phyloP scores from a whole-genome alignment of 495 filamentous ascomycete genomes.

The Usnea hakonensis region DNA sequence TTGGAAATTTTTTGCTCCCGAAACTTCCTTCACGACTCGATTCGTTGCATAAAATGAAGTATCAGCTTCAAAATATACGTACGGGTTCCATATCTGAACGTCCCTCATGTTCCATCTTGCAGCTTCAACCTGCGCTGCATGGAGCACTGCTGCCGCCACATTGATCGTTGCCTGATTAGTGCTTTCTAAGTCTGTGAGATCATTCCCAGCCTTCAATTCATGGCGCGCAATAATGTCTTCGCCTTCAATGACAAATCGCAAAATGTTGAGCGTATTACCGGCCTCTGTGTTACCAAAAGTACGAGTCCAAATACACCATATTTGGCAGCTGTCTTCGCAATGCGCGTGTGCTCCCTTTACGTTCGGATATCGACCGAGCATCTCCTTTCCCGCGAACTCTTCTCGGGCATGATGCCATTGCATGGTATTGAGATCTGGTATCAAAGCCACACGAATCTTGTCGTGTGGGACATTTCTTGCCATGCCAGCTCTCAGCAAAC shows the following conservation, averaged over 20 bases:
- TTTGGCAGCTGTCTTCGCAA: slow-evolving; percentile 41
- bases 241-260: slow-evolving; percentile 69
- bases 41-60: no score
- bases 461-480: slow-evolving; percentile 16
- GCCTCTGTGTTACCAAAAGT: slow-evolving; percentile 50
- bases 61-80: no score
- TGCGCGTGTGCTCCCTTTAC: slow-evolving; percentile 63
- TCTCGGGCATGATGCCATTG: slow-evolving; percentile 84
- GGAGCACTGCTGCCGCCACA: slow-evolving; percentile 46
- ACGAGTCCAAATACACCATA: slow-evolving; percentile 79
- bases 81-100: slow-evolving; percentile 61
- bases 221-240: slow-evolving; percentile 17
- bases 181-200: slow-evolving; percentile 12
- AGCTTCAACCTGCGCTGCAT: slow-evolving; percentile 48
- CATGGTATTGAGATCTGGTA: slow-evolving; percentile 65
- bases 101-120: slow-evolving; percentile 50
- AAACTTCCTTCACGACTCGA: no score
- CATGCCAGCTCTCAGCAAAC: slow-evolving; percentile 36
- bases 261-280: slow-evolving; percentile 68
- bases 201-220: slow-evolving; percentile 20
- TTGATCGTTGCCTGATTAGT: slow-evolving; percentile 29
- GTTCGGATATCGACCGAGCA: slow-evolving; percentile 45
- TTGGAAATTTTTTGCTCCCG: no score
- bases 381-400: slow-evolving; percentile 62
- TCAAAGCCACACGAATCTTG: slow-evolving; percentile 53